Conservation (phyloP, 257 asterid species). For the Lithospermum erythrorhizon region DNA sequence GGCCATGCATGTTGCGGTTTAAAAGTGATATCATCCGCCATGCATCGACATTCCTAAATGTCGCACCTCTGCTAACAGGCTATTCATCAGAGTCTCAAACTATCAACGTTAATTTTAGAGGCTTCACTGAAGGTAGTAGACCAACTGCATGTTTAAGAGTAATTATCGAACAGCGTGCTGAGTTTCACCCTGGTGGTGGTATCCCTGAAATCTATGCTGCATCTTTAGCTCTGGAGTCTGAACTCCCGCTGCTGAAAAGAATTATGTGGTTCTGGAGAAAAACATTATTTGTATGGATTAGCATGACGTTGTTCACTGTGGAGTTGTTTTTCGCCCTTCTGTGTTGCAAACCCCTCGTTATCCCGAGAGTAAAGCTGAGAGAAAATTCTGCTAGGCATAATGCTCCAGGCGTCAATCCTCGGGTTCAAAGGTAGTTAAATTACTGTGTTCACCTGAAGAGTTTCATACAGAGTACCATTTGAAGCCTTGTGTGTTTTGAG, state of each 20-base stretch:
- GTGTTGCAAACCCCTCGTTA: conserved; percentile 56
- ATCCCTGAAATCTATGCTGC: conserved; percentile 78
- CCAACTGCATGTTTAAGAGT: conserved; percentile 74
- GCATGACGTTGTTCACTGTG: conserved; percentile 48
- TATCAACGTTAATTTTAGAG: conserved; percentile 38
- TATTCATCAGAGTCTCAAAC: conserved; percentile 68
- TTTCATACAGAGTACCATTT: too few relatives aligned
- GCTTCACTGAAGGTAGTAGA: conserved; percentile 40
- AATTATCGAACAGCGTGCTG: conserved; percentile 65
- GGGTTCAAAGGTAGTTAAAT: conserved; percentile 12
- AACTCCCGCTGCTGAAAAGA: conserved; percentile 56
- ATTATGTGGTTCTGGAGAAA: conserved; percentile 65
- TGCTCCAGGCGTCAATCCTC: conserved; percentile 16
- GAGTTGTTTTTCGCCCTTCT: conserved; percentile 60
- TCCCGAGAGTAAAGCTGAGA: conserved; percentile 51
- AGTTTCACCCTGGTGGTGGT: conserved; percentile 57
- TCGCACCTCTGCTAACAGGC: conserved; percentile 63
- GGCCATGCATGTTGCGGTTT: conserved; percentile 71
- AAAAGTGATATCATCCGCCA: conserved; percentile 69
- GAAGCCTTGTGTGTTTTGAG: too few relatives aligned
- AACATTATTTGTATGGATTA: conserved; percentile 65
- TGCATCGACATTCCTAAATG: conserved; percentile 47
- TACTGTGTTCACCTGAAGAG: too few relatives aligned
- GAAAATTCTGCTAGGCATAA: conserved; percentile 15
- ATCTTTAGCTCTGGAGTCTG: conserved; percentile 47